Percentiles rank a stretch among this genome's conserved stretches.
Conservation (phyloP, 495 filamentous ascomycete species). For the Venustampulla echinocandica region DNA sequence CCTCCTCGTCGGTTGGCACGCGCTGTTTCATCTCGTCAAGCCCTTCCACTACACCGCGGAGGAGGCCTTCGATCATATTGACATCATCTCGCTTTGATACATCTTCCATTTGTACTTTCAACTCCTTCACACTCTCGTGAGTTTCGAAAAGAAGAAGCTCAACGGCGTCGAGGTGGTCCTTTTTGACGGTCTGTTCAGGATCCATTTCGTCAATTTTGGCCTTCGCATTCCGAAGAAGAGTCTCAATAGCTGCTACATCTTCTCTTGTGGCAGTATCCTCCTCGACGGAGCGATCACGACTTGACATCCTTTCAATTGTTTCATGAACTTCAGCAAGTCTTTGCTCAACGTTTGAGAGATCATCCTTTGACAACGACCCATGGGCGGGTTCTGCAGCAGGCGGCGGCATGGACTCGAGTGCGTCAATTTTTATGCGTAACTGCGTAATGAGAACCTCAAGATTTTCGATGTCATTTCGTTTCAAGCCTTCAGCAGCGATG, state of each 20-base stretch:
- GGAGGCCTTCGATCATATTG: slow-evolving; percentile 59
- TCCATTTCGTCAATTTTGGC: slow-evolving; percentile 69
- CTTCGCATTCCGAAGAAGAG: slow-evolving; percentile 75
- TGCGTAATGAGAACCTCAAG: slow-evolving; percentile 75
- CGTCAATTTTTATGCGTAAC: slow-evolving; percentile 73
- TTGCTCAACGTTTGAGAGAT: slow-evolving; percentile 24
- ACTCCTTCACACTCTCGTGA: slow-evolving; percentile 54
- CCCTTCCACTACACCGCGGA: slow-evolving; percentile 62
- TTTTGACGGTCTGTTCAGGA: slow-evolving; percentile 52
- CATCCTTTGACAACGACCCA: slow-evolving; percentile 17
- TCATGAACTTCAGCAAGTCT: slow-evolving; percentile 41
- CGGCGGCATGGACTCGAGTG: slow-evolving; percentile 55
- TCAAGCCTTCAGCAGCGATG: slow-evolving; percentile 35
- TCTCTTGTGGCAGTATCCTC: slow-evolving; percentile 51
- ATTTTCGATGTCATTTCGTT: slow-evolving; percentile 67
- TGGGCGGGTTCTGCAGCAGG: slow-evolving; percentile 30
- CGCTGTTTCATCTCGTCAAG: slow-evolving; percentile 72
- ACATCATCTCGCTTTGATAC: slow-evolving; percentile 70
- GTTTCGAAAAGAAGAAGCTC: slow-evolving; percentile 63
- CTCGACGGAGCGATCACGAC: slow-evolving; percentile 30
- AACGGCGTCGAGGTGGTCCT: slow-evolving; percentile 66
- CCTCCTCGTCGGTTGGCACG: slow-evolving; percentile 47
- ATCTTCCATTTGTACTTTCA: slow-evolving; percentile 50
- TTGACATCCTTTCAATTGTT: slow-evolving; percentile 38
- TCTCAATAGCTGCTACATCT: slow-evolving; percentile 83